A percentile compares a stretch with the other conserved stretches of the same genome.
phyloP scores from a whole-genome alignment of 257 asterid genomes.

The Echites panduratus region DNA sequence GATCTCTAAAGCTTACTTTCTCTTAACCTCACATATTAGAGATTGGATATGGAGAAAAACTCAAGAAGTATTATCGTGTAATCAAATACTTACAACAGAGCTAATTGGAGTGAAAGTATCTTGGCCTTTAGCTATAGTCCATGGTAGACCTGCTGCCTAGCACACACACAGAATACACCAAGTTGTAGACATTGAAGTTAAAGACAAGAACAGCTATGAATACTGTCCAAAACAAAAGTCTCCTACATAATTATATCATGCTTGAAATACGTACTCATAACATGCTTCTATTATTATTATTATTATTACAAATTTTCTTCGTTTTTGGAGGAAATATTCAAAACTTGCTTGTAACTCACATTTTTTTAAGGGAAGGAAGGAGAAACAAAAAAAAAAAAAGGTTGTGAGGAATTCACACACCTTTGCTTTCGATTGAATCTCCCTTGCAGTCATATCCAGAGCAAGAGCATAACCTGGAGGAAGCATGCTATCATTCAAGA shows the following conservation, averaged over 20 bases:
- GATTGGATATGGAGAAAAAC: not conserved
- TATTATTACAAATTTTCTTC: too few relatives aligned
- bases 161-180: conserved; percentile 25
- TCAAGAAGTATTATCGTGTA: not conserved
- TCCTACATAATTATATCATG: not conserved
- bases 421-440: conserved; percentile 86
- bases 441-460: conserved; percentile 98
- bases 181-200: conserved; percentile 7
- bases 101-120: conserved; percentile 98
- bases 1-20: not conserved
- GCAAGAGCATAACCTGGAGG: conserved; percentile 94
- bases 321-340: too few relatives aligned
- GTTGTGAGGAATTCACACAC: conserved; percentile 26
- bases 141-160: conserved; percentile 99
- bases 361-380: not conserved
- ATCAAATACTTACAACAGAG: conserved; percentile 61
- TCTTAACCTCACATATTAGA: not conserved
- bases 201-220: not conserved
- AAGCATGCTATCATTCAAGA: not conserved
- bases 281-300: too few relatives aligned
- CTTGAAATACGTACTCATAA: not conserved
- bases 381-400: not conserved
- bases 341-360: too few relatives aligned
- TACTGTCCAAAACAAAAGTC: not conserved
- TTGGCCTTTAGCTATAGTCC: conserved; percentile 96